These are phyloP conservation scores for Limonomyces culmigenus DNA, from an alignment of 1,284 basidiomycete species.

Conservation along the genomic window DNA sequence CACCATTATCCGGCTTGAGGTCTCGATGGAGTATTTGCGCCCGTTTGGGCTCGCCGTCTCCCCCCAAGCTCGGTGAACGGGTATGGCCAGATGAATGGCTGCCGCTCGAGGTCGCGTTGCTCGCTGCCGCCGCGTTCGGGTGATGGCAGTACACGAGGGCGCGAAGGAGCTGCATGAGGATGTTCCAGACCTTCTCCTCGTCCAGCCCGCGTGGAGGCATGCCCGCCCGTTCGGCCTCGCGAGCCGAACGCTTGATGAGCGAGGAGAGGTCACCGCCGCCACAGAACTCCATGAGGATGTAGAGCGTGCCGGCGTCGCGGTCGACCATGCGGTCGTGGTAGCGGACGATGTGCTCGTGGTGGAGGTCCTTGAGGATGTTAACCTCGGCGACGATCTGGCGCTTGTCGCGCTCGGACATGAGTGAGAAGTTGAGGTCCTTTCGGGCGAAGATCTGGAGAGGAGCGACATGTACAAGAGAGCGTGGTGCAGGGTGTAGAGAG, in stretches of 20 bases:
- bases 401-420: slow-evolving; percentile 84
- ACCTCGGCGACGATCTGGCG: slow-evolving; percentile 98
- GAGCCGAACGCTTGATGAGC: slow-evolving; percentile 38
- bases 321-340: slow-evolving; percentile 89
- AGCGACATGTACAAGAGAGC: neutral
- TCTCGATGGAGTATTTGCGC: slow-evolving; percentile 87
- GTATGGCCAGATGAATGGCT: neutral
- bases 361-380: slow-evolving; percentile 88
- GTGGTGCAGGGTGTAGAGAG: neutral
- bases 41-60: slow-evolving; percentile 25
- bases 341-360: slow-evolving; percentile 90
- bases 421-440: slow-evolving; percentile 91
- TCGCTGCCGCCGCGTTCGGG: slow-evolving; percentile 35
- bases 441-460: slow-evolving; percentile 61
- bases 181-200: slow-evolving; percentile 90
- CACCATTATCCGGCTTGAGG: slow-evolving; percentile 93
- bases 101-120: neutral
- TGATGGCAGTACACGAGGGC: slow-evolving; percentile 88
- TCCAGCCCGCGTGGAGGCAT: slow-evolving; percentile 12
- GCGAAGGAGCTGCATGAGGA: slow-evolving; percentile 85
- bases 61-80: neutral
- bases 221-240: neutral
- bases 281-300: slow-evolving; percentile 96
- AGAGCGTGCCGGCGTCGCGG: slow-evolving; percentile 77
- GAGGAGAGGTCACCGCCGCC: slow-evolving; percentile 71